Evolutionary conservation across 1,139 yeast species (phyloP), one percentile per base, ranked within the genome.

Genomic region (Candida anutae): DNA sequence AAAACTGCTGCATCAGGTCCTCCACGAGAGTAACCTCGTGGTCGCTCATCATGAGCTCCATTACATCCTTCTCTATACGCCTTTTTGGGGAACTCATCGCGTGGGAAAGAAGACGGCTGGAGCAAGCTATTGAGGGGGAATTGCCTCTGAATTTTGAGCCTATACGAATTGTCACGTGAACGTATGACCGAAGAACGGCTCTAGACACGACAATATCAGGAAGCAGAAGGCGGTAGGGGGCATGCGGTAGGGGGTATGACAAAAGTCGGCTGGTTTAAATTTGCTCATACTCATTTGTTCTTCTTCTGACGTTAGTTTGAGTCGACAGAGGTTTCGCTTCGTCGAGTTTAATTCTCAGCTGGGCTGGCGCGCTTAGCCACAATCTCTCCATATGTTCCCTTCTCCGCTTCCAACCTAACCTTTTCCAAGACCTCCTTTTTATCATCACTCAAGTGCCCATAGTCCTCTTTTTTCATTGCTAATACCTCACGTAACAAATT

Each of bases 21-120:
- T 87, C 78, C 28, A 85, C 76, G 30, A 90, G 67, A 10, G 78
- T 74, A 16, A 90, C 97, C 34, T 87, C 94, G 51, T 79, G 93
- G 55, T 85, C 94, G 58, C 95, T 83, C 95, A 85, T 87, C 60
- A 90, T 81, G 70, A 90, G 67, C 53, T 87, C 93, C 95, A 85
- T 88, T 32, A 90, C 97, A 55, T 90, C 98, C 24, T 94, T 84
- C 51, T 88, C 96, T 44, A 90, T 88, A 41, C 98, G 74, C 62
- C 95, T 77, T 48, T 79, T 83, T 16, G 88, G 81, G 23, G 83
- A 74, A 53, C 84, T 77, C 72, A 65, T 65, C 9, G n/a, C n/a
- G n/a, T n/a, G n/a, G n/a, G n/a, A n/a, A n/a, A n/a, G n/a, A n/a
- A n/a, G n/a, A n/a, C n/a, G n/a, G n/a, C n/a, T n/a, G n/a, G 23